A percentile compares a stretch with the other conserved stretches of the same genome.
Conservation (phyloP, 2,329 filamentous ascomycete genomes). For the Aspergillus novoparasiticus region DNA sequence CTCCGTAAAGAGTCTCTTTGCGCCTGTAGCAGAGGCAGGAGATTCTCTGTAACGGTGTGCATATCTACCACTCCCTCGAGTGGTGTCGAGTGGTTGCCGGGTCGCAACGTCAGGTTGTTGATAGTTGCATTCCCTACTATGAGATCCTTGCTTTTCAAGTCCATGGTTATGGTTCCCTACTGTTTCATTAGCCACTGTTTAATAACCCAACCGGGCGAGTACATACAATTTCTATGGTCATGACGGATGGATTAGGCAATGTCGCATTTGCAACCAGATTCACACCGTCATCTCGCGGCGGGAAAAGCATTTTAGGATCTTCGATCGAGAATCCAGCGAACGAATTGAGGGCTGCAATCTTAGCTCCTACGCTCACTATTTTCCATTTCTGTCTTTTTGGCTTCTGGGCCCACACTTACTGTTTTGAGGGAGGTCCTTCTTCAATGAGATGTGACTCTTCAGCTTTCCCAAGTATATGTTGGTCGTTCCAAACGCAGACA, state of each 20-base stretch:
- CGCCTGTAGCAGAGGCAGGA: constrained; percentile 18
- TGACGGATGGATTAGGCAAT: constrained; percentile 24
- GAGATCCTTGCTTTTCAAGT: constrained; percentile 22
- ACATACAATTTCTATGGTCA: constrained; percentile 22
- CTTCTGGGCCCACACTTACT: constrained; percentile 7
- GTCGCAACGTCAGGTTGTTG: constrained; percentile 18
- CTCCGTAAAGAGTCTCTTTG: constrained; percentile 16
- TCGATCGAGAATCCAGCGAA: constrained; percentile 23
- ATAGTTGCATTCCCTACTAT: constrained; percentile 24
- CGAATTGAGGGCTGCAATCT: constrained; percentile 20
- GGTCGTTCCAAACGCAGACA: constrained; percentile 1
- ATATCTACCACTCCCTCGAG: constrained; percentile 23
- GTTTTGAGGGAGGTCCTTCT: constrained; percentile 21
- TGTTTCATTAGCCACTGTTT: not conserved
- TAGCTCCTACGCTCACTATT: not conserved
- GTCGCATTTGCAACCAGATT: constrained; percentile 26
- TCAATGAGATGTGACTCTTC: constrained; percentile 23
- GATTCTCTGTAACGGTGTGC: constrained; percentile 15
- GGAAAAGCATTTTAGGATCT: constrained; percentile 23
- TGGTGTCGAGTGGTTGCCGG: constrained; percentile 25
- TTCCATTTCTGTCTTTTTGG: not conserved
- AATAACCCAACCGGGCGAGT: too few species aligned
- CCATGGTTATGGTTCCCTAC: constrained; percentile 20
- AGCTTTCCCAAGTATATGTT: constrained; percentile 8
- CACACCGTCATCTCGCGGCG: constrained; percentile 21